A percentile compares a stretch with the other conserved stretches of the same genome.
phyloP scores from a whole-genome alignment of 2,329 filamentous ascomycete species.

The Elsinoe arachidis region DNA sequence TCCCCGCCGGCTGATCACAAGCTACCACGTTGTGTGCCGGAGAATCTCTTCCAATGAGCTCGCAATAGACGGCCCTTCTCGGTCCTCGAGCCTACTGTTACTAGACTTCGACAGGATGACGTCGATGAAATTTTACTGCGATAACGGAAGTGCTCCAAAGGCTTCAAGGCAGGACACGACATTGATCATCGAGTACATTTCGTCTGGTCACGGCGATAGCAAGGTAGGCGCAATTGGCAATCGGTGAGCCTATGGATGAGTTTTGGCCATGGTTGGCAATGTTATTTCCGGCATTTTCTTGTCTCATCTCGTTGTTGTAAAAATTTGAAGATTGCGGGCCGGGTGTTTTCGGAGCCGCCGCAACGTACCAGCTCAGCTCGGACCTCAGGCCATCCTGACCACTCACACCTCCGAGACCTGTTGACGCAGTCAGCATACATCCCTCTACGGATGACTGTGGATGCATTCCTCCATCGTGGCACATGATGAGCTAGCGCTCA shows the following conservation, averaged over 20 bases:
- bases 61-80: too few relatives aligned
- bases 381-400: background rate
- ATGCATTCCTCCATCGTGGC: background rate
- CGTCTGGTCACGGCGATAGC: too few relatives aligned
- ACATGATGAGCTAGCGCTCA: background rate
- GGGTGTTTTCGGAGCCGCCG: background rate
- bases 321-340: slow-evolving; percentile 1
- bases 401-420: background rate
- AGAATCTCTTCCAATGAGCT: too few relatives aligned
- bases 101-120: too few relatives aligned
- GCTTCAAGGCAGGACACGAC: too few relatives aligned
- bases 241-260: background rate
- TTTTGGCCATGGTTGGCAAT: background rate
- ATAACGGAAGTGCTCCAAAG: too few relatives aligned
- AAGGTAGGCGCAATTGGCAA: background rate
- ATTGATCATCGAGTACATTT: too few relatives aligned
- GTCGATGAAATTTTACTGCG: too few relatives aligned
- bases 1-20: background rate
- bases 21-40: background rate
- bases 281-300: background rate
- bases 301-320: slow-evolving; percentile 5
- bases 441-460: background rate
- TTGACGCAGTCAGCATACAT: background rate
- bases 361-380: background rate
- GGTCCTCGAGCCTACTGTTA: too few relatives aligned